Evolutionary conservation across 2,329 filamentous ascomycete species (phyloP), one percentile per base, ranked within the genome.

Genomic region (Fusarium dimerum): DNA sequence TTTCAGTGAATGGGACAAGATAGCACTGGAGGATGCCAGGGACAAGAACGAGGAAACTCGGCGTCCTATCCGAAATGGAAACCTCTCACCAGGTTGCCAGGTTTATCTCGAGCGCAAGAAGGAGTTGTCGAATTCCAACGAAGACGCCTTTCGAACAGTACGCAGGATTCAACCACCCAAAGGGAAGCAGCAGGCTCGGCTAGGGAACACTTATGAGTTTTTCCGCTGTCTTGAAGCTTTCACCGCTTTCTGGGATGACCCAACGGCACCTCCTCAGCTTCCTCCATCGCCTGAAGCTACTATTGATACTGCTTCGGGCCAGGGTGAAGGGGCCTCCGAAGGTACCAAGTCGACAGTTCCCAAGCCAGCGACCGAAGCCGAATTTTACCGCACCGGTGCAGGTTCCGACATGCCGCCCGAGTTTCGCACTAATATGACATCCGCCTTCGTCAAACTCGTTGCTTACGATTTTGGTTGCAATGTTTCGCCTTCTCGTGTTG

Each of bases 391-490:
- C 41, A 80, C 77, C 3, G 73, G 73, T 11, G 64, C 75, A 2
- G 84, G 84, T 10, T 68, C 71, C n/a, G 71, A 78, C 43, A 85
- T 86, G 76, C 84, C 84, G 1, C 64, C 78, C 7, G 82, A 86
- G 45, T 79, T 76, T 60, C 80, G 84, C 30, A 78, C 83, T 49
- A 76, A 76, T 48, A 72, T 86, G n/a, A 59, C 84, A 12, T 76
- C 78, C 3, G 78, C 83, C 36, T 86, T 87, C 50, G 68, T 87
- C 50, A 87, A 87, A 66, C 76, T 87, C 5, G 78, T 87, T 15
- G 78, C 83, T 16, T 87, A 87, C 62, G 83, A 87, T 56, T 87
- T 86, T 67, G 81, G 83, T 46, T 87, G 84, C 68, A 86, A 80
- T 59, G 79, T 85, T 45, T 73, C 76, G 3, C 74, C 78, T 26